phyloP scores from a whole-genome alignment of 768 basidiomycete species.

The Tricholoma matsutake region DNA sequence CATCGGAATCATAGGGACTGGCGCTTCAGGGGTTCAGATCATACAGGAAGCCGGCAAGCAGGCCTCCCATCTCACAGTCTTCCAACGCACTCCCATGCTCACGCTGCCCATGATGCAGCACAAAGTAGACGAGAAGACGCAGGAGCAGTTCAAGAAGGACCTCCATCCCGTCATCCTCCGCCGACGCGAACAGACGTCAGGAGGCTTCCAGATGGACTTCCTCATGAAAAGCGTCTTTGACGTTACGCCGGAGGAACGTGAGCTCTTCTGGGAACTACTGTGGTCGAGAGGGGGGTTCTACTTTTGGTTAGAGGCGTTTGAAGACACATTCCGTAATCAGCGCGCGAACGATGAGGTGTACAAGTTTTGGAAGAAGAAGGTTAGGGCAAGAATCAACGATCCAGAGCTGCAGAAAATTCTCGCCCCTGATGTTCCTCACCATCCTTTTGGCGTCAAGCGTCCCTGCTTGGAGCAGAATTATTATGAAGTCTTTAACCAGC shows the following conservation, averaged over 20 bases:
- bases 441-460: constrained; percentile 11
- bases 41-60: constrained; percentile 10
- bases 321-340: constrained; percentile 5
- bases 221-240: neutral
- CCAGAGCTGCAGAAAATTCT: constrained; percentile 7
- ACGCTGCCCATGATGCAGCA: constrained; percentile 9
- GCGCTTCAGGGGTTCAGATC: constrained; percentile 15
- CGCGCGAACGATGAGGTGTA: constrained; percentile 4
- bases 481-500: constrained; percentile 14
- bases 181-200: neutral
- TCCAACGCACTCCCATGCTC: constrained; percentile 14
- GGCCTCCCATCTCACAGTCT: constrained; percentile 11
- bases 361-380: constrained; percentile 14
- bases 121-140: neutral
- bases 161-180: neutral
- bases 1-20: constrained; percentile 19
- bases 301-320: constrained; percentile 5
- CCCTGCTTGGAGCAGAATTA: constrained; percentile 11
- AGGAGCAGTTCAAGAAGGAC: neutral
- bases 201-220: constrained; percentile 1
- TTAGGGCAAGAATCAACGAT: constrained; percentile 8
- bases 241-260: constrained; percentile 12
- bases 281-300: constrained; percentile 13
- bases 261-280: constrained; percentile 9
- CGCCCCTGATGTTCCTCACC: constrained; percentile 9